Evolutionary conservation across 768 basidiomycete genomes (phyloP).

Genomic region (Pleurotus citrinopileatus): DNA sequence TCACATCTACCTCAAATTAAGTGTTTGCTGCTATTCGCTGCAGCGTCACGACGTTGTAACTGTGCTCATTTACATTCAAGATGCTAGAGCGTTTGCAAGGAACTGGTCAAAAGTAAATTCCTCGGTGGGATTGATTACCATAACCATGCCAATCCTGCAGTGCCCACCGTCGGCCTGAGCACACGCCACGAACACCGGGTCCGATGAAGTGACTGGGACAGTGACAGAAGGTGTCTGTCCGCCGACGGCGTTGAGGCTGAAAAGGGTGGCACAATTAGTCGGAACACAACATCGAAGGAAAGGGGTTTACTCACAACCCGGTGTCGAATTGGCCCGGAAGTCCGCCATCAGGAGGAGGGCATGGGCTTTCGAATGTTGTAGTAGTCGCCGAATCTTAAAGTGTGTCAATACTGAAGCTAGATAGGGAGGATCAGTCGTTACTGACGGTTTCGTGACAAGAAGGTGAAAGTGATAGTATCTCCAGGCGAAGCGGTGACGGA

Average conservation of each 20-base stretch:
- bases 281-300: not conserved
- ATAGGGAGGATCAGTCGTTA: too few relatives aligned
- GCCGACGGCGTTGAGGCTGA: constrained; percentile 15
- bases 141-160: constrained; percentile 17
- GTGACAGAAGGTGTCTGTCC: constrained; percentile 10
- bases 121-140: constrained; percentile 16
- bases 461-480: constrained; percentile 19
- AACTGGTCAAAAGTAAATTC: constrained; percentile 12
- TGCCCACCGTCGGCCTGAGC: constrained; percentile 16
- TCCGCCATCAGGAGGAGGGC: constrained; percentile 19
- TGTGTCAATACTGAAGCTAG: too few relatives aligned
- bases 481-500: constrained; percentile 13
- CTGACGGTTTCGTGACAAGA: constrained; percentile 17
- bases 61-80: too few relatives aligned
- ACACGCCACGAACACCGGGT: constrained; percentile 18
- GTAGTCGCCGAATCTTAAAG: constrained; percentile 18
- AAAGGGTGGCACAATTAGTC: not conserved
- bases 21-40: too few relatives aligned
- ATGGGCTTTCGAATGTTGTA: constrained; percentile 16
- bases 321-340: constrained; percentile 17
- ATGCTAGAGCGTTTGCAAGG: constrained; percentile 10
- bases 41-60: too few relatives aligned
- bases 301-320: constrained; percentile 14
- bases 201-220: constrained; percentile 15
- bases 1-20: too few relatives aligned